phyloP scores from a whole-genome alignment of 1,139 yeast genomes.

The Taiozyma sp. region DNA sequence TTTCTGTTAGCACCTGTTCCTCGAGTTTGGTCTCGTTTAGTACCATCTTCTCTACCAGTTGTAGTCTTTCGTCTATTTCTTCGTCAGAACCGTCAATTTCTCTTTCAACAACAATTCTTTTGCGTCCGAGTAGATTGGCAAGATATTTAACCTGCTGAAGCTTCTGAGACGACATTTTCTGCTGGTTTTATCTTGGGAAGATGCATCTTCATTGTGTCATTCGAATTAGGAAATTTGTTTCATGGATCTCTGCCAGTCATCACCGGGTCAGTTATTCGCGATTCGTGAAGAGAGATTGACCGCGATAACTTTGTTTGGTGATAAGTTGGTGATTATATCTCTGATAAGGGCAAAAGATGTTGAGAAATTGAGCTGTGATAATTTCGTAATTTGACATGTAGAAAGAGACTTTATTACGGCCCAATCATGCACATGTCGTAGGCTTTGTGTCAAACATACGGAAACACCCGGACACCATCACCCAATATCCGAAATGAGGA shows the following conservation, averaged over 20 bases:
- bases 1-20: constrained; percentile 31
- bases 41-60: constrained; percentile 14
- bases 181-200: not conserved
- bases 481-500: not conserved
- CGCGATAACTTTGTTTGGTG: no score
- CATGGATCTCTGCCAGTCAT: not conserved
- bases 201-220: not conserved
- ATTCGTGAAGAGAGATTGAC: not conserved
- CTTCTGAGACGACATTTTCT: not conserved
- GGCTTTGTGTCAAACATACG: not conserved
- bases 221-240: not conserved
- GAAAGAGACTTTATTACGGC: no score
- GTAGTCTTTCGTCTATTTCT: constrained; percentile 14
- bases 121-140: constrained; percentile 26
- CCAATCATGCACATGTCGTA: no score
- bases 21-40: constrained; percentile 8
- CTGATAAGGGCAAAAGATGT: no score
- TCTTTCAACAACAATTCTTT: constrained; percentile 19
- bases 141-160: constrained; percentile 8
- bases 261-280: not conserved
- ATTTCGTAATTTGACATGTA: no score
- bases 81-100: constrained; percentile 9
- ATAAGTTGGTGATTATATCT: no score
- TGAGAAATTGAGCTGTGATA: no score
- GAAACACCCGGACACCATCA: not conserved